Base-by-base conservation (phyloP, 1,139 yeast species). In the Yamadazyma jaroonii region DNA sequence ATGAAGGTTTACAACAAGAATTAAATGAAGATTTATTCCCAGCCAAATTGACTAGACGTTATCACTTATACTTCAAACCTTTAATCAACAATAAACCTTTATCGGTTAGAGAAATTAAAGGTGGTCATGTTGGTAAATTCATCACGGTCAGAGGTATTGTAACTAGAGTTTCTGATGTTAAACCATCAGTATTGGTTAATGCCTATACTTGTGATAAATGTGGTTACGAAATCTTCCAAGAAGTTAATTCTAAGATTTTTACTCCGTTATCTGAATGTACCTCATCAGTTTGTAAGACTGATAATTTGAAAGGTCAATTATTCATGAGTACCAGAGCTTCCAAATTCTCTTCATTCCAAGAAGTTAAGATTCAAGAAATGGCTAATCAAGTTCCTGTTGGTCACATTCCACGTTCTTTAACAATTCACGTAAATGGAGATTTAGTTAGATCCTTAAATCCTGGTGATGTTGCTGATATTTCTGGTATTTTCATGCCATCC, bases 181-280 rank as follows among this genome's bases (percentile, higher is more conserved):
- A 90, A 61, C 99, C 99, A 5, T 74, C 88, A 6, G 88, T 92
- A 7, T 72, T 79, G 46, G 97, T 92, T 40, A 88, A 85, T 52
- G 98, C 98, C 0, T 94, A 92, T 58, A 87, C 97, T 3, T 94
- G 99, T 66, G 98, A 94, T 60, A 85, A 86, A 53, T 94, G 99
- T 71, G 99, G 98, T 33, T 84, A 79, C 59, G 99, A 94, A 64
- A 82, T 89, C 41, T 94, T 94, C 69, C 98, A 92, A 65, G 97
- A 92, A 60, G 95, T 94, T 49, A 84, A 79, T 49, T 69, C 92
- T 25, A 81, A 82, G 55, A 81, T 88, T 29, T 94, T 88, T 62
- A 81, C 86, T 29, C 99, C 98, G 9, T 68, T 90, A 41, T 58
- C 72, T 2, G 95, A 89, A 54, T 94, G 99, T 67, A 81, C 87